Conservation (phyloP, 148 eudicot species). For the Cornus controversa region DNA sequence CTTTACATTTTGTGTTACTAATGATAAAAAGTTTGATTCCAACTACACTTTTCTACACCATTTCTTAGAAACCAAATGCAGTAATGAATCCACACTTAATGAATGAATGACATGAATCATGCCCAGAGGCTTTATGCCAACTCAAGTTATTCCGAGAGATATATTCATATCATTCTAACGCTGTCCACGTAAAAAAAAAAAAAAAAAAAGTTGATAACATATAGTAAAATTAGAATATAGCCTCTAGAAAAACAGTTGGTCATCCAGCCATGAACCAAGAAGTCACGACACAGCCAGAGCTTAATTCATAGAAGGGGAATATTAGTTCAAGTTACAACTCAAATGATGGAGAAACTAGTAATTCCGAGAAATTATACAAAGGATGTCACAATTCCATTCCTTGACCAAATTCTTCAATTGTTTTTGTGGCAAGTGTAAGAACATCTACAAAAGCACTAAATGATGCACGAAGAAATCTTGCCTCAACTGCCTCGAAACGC, state of each 20-base stretch:
- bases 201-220: neutral
- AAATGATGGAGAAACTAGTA: neutral
- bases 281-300: neutral
- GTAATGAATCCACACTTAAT: too few relatives aligned
- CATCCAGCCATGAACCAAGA: neutral
- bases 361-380: neutral
- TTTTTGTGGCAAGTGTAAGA: constrained; percentile 75
- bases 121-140: too few relatives aligned
- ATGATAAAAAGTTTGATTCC: too few relatives aligned
- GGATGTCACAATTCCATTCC: constrained; percentile 27
- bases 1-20: too few relatives aligned
- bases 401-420: constrained; percentile 75
- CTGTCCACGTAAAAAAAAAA: too few relatives aligned
- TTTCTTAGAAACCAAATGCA: too few relatives aligned
- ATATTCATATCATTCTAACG: too few relatives aligned
- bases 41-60: too few relatives aligned
- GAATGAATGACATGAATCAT: too few relatives aligned
- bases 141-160: too few relatives aligned
- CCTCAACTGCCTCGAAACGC: constrained; percentile 91
- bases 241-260: neutral
- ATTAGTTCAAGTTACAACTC: neutral
- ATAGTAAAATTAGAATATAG: neutral
- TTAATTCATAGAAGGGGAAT: neutral
- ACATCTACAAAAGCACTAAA: constrained; percentile 76
- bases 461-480: constrained; percentile 94